Conservation (phyloP, 2,329 filamentous ascomycete species). For the Trichophyton benhamiae region DNA sequence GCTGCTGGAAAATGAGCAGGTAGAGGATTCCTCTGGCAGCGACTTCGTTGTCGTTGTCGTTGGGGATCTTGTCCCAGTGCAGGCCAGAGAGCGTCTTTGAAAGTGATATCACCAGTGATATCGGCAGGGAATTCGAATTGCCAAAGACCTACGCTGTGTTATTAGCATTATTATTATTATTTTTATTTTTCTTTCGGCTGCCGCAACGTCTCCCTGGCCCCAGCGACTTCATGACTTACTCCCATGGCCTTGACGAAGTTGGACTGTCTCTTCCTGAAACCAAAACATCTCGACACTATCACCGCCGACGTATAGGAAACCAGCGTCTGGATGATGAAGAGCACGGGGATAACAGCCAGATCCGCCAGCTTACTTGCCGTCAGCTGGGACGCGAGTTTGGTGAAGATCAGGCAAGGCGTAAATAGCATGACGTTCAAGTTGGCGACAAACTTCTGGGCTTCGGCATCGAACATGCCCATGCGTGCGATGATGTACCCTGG, state of each 20-base stretch:
- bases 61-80: conserved; percentile 83
- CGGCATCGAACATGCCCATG: conserved; percentile 84
- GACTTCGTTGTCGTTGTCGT: conserved; percentile 91
- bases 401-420: conserved; percentile 95
- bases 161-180: conserved; percentile 18
- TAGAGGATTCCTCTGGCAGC: conserved; percentile 89
- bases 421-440: conserved; percentile 95
- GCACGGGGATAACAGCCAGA: conserved; percentile 85
- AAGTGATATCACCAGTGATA: conserved; percentile 86
- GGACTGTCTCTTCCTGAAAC: conserved; percentile 69
- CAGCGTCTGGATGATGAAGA: conserved; percentile 76
- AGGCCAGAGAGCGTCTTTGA: conserved; percentile 84
- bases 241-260: conserved; percentile 98
- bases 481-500: conserved; percentile 88
- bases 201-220: too few relatives aligned
- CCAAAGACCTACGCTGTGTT: conserved; percentile 57
- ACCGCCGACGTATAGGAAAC: conserved; percentile 72
- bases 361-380: conserved; percentile 82
- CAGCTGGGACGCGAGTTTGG: conserved; percentile 87
- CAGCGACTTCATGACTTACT: conserved; percentile 32
- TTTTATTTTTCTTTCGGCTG: too few relatives aligned
- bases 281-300: conserved; percentile 58
- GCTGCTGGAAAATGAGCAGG: conserved; percentile 90
- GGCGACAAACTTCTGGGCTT: conserved; percentile 90
- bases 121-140: conserved; percentile 95